Conservation (phyloP, 23 red algal genomes). For the Cyanidioschyzon merolae region DNA sequence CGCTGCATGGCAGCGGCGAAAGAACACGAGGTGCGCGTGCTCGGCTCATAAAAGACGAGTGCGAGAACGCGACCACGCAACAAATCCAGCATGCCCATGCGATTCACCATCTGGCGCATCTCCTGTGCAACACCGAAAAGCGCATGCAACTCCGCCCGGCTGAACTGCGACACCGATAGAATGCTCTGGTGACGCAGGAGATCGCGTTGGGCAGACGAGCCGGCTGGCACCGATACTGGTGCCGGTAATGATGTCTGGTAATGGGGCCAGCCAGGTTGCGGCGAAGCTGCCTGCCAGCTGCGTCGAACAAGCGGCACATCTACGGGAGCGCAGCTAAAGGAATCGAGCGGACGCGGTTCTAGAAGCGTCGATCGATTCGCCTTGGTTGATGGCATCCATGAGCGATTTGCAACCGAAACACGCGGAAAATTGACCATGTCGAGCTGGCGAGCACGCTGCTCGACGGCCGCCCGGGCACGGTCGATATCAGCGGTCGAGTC, state of each 20-base stretch:
- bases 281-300: background rate
- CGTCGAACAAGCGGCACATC: background rate
- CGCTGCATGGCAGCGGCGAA: constrained; percentile 97
- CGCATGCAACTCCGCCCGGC: constrained; percentile 65
- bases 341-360: background rate
- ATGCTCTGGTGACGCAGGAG: constrained; percentile 32
- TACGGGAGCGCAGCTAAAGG: background rate
- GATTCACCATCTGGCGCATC: constrained; percentile 84
- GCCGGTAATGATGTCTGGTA: background rate
- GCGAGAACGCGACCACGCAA: constrained; percentile 88
- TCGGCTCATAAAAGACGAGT: constrained; percentile 82
- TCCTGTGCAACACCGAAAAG: constrained; percentile 91
- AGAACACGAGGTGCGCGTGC: constrained; percentile 78
- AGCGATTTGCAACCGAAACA: background rate
- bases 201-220: background rate
- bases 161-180: constrained; percentile 70
- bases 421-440: background rate
- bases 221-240: background rate
- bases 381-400: background rate
- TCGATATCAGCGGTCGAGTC: background rate
- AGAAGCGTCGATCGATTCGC: background rate
- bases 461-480: background rate
- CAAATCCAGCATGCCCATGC: constrained; percentile 80
- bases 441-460: constrained; percentile 7
- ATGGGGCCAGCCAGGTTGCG: background rate